These are phyloP conservation scores for Vitis hybrid DNA, from an alignment of 177 flowering plant genomes.

Conservation along the genomic window DNA sequence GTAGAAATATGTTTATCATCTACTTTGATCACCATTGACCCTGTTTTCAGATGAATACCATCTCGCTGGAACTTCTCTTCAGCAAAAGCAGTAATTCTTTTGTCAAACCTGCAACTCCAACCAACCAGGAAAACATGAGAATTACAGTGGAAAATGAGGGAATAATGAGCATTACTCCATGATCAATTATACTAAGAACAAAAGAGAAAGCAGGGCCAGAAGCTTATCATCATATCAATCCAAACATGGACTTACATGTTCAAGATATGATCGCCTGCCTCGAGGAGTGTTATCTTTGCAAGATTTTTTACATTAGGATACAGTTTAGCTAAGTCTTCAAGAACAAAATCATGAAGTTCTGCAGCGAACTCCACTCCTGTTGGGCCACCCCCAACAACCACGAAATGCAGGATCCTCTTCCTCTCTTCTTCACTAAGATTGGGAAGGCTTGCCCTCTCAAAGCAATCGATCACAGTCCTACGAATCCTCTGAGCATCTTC, in stretches of 20 bases:
- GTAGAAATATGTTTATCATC: slow-evolving; percentile 55
- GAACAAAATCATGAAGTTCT: slow-evolving; percentile 76
- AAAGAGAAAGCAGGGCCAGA: too few species aligned
- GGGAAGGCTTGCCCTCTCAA: slow-evolving; percentile 80
- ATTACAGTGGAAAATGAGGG: background rate
- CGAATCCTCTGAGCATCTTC: slow-evolving; percentile 88
- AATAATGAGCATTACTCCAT: background rate
- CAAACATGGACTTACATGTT: slow-evolving; percentile 54
- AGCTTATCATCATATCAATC: too few species aligned
- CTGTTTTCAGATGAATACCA: slow-evolving; percentile 71
- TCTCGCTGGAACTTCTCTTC: slow-evolving; percentile 76
- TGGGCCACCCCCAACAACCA: slow-evolving; percentile 90
- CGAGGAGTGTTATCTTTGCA: slow-evolving; percentile 69
- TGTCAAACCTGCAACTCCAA: slow-evolving; percentile 69
- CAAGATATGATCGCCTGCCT: slow-evolving; percentile 78
- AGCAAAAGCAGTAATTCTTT: slow-evolving; percentile 79
- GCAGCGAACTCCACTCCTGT: slow-evolving; percentile 89
- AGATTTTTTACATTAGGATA: slow-evolving; percentile 54
- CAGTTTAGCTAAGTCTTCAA: slow-evolving; percentile 61
- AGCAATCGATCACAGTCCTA: slow-evolving; percentile 68
- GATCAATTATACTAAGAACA: too few species aligned
- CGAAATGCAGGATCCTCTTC: slow-evolving; percentile 69
- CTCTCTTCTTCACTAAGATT: slow-evolving; percentile 65
- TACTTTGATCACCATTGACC: slow-evolving; percentile 69
- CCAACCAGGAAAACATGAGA: background rate